These are phyloP conservation scores for Kluyveromyces starmeri DNA, from an alignment of 805 yeast species.

Conservation along the genomic window DNA sequence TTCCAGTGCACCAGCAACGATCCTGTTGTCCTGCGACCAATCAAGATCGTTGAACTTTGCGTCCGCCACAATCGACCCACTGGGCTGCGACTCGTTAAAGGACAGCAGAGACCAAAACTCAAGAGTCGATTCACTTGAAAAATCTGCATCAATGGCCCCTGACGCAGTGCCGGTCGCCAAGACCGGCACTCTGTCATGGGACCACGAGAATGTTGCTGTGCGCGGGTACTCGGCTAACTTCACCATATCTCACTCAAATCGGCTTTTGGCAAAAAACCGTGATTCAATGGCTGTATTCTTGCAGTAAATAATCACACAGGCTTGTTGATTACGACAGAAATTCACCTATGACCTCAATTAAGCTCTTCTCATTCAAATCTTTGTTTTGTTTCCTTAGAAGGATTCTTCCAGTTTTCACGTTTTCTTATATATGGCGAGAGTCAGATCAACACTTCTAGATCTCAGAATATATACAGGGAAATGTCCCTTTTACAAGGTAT, in stretches of 20 bases:
- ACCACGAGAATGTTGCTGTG: conserved; percentile 97
- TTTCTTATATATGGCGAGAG: too few species aligned
- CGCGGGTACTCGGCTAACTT: conserved; percentile 74
- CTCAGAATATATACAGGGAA: too few species aligned
- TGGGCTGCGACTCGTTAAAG: conserved; percentile 31
- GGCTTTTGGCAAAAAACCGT: too few species aligned
- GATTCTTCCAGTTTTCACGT: too few species aligned
- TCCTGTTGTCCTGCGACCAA: conserved; percentile 64
- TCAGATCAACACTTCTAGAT: too few species aligned
- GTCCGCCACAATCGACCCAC: conserved; percentile 39
- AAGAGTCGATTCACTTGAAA: conserved; percentile 67
- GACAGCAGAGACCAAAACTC: conserved; percentile 69
- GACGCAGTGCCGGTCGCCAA: conserved; percentile 92
- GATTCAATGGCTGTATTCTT: too few species aligned
- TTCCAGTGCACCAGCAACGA: conserved; percentile 85
- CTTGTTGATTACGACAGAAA: too few species aligned
- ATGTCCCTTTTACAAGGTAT: too few species aligned
- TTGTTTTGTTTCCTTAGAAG: too few species aligned
- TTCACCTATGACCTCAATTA: too few species aligned
- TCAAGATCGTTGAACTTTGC: conserved; percentile 71
- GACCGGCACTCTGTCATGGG: conserved; percentile 61
- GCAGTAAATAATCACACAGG: neutral
- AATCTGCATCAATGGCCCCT: conserved; percentile 86
- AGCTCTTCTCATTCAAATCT: too few species aligned
- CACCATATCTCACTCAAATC: conserved; percentile 58